Evolutionary conservation across 768 basidiomycete species (phyloP), one percentile per base, ranked within the genome.

Genomic region (Termitomyces sp.): DNA sequence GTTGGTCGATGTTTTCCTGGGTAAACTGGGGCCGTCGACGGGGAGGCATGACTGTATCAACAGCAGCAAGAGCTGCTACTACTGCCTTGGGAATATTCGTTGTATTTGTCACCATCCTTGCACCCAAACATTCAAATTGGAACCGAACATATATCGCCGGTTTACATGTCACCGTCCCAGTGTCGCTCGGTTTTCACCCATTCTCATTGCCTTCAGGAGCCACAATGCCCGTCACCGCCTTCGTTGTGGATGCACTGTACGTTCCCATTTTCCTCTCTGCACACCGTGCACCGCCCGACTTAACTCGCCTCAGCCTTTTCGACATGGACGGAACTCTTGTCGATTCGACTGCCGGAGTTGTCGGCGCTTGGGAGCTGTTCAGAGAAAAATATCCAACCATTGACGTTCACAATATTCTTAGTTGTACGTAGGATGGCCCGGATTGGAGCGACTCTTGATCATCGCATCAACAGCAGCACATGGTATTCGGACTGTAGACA

Each of bases 321-420:
- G 88, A 91, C 67, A 91, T 90, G 89, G 89, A 91, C 67, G 88
- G 88, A 54, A 93, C 89, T 34, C 75, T 90, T 50, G 78, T 89
- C 61, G 89, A 94, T 67, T 93, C 90, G 19, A 93, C 89, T 10
- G 81, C 83, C 30, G 91, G 89, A 42, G 91, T 95, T 32, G 73
- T 82, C 27, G 89, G 86, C 27, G 91, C 91, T 35, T 95, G 94
- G 94, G 75, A 85, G 52, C 71, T 75, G n/a, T 94, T 93, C 70
- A 79, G 79, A 48, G 67, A 83, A 65, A 78, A 80, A 56, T 94
- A 94, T 67, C 84, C 86, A 3, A 68, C 67, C 32, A 80, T 89
- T 57, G 80, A 89, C 66, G 76, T 88, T 17, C 63, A 79, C 28
- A 66, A 78, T 54, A 88, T 84, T 57, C 71, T 90, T 40, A 83